Percentiles rank a stretch among this genome's conserved stretches.
Evolutionary conservation across 805 yeast genomes (phyloP).

Genomic region (Starmerella bombicola): DNA sequence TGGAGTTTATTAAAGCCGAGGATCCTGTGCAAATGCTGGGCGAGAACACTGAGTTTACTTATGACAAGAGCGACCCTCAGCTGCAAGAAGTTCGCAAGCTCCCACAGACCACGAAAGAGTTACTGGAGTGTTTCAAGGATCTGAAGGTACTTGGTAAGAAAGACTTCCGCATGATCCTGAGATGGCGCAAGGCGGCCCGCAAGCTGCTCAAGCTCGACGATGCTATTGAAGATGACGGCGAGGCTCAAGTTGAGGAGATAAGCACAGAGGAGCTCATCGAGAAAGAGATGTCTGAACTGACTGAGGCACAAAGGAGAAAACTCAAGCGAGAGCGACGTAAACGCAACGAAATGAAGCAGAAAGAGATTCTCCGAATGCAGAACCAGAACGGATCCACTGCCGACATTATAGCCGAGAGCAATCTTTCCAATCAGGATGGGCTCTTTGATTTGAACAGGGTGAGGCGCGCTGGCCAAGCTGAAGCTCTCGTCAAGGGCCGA

Average conservation of each 20-base stretch:
- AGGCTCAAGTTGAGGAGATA: conserved; percentile 48
- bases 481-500: conserved; percentile 64
- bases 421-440: conserved; percentile 57
- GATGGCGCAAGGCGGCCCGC: conserved; percentile 83
- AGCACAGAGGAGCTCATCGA: conserved; percentile 79
- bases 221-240: conserved; percentile 36
- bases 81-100: conserved; percentile 60
- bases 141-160: conserved; percentile 87
- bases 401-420: conserved; percentile 86
- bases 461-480: conserved; percentile 71
- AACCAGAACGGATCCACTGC: conserved; percentile 90
- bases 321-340: conserved; percentile 70
- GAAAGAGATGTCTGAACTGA: conserved; percentile 63
- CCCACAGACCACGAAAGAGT: conserved; percentile 66
- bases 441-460: conserved; percentile 77
- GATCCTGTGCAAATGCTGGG: conserved; percentile 81
- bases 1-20: conserved; percentile 70
- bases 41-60: conserved; percentile 47
- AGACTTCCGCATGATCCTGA: conserved; percentile 73
- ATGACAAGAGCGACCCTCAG: conserved; percentile 53
- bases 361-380: conserved; percentile 82
- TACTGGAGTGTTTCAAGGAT: conserved; percentile 76
- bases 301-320: conserved; percentile 56
- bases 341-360: conserved; percentile 71
- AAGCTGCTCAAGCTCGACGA: conserved; percentile 57